Percentiles rank a stretch among this genome's conserved stretches.
Conservation (phyloP, 116 monocot genomes). For the Phalaenopsis hybrid region DNA sequence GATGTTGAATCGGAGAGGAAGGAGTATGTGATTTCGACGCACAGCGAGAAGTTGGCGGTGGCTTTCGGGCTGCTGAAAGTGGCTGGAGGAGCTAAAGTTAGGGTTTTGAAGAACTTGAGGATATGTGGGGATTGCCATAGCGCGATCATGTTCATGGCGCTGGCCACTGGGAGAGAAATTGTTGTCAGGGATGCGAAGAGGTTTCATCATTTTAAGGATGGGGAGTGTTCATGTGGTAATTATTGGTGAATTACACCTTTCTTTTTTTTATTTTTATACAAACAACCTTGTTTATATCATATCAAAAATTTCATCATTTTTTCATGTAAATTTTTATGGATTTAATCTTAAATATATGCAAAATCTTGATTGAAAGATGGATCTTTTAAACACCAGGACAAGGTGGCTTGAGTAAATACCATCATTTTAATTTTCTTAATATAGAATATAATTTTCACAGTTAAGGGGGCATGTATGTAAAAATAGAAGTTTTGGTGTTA, state of each 20-base stretch:
- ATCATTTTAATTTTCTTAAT: no score
- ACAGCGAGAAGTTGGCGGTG: conserved; percentile 25
- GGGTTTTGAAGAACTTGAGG: conserved; percentile 26
- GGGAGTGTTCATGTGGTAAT: conserved; percentile 62
- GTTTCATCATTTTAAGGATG: conserved; percentile 39
- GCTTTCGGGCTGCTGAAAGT: conserved; percentile 16
- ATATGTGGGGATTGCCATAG: conserved; percentile 26
- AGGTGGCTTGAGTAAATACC: no score
- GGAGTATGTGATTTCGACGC: conserved; percentile 21
- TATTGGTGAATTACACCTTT: conserved; percentile 37
- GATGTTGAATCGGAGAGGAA: conserved; percentile 22
- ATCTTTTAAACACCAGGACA: no score
- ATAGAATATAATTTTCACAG: no score
- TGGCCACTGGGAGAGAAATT: conserved; percentile 21
- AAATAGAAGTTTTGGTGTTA: no score
- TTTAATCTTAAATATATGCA: no score
- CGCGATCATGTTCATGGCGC: conserved; percentile 24
- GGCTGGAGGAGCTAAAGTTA: conserved; percentile 5
- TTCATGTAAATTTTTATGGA: no score
- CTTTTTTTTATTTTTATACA: no score
- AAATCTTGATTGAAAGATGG: no score
- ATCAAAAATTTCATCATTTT: no score
- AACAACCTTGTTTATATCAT: no score
- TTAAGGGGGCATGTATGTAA: no score
- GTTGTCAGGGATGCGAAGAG: conserved; percentile 9